phyloP scores from a whole-genome alignment of 768 basidiomycete species.

The Chiua virens region DNA sequence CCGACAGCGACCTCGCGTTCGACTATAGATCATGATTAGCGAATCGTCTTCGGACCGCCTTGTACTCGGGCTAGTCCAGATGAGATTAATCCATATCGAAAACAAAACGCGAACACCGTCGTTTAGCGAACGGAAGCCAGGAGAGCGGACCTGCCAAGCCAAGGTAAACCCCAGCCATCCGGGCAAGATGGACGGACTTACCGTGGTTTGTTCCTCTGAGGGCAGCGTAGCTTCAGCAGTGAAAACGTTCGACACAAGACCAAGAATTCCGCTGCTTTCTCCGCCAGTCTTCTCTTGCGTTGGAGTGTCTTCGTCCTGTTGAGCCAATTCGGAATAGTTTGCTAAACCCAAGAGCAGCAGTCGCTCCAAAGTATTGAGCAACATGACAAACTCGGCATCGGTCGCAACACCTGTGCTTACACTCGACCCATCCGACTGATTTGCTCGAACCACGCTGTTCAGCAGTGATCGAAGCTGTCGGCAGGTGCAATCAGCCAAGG shows the following conservation, averaged over 20 bases:
- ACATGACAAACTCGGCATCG: slow-evolving; percentile 81
- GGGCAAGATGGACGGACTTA: slow-evolving; percentile 32
- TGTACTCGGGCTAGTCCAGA: slow-evolving; percentile 45
- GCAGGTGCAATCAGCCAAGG: slow-evolving; percentile 79
- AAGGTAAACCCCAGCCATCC: not conserved
- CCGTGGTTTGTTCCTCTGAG: slow-evolving; percentile 58
- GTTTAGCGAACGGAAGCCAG: slow-evolving; percentile 74
- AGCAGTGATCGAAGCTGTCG: slow-evolving; percentile 62
- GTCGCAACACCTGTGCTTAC: slow-evolving; percentile 55
- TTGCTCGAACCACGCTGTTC: slow-evolving; percentile 51
- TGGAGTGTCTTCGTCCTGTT: slow-evolving; percentile 56
- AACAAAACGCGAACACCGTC: slow-evolving; percentile 81
- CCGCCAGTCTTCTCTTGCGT: slow-evolving; percentile 50
- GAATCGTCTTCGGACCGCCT: slow-evolving; percentile 67
- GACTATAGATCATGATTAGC: slow-evolving; percentile 61
- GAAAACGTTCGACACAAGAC: slow-evolving; percentile 92
- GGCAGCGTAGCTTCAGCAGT: slow-evolving; percentile 59
- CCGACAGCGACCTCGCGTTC: slow-evolving; percentile 67
- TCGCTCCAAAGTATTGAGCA: slow-evolving; percentile 83
- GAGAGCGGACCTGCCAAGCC: slow-evolving; percentile 53
- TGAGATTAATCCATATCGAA: slow-evolving; percentile 65
- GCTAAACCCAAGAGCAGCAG: slow-evolving; percentile 73
- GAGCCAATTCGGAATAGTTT: slow-evolving; percentile 48
- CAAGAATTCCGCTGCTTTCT: slow-evolving; percentile 71
- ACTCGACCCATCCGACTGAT: slow-evolving; percentile 35